Percentiles rank a stretch among this genome's conserved stretches.
Evolutionary conservation across 2,329 filamentous ascomycete species (phyloP).

Genomic region (Phoma sp.): DNA sequence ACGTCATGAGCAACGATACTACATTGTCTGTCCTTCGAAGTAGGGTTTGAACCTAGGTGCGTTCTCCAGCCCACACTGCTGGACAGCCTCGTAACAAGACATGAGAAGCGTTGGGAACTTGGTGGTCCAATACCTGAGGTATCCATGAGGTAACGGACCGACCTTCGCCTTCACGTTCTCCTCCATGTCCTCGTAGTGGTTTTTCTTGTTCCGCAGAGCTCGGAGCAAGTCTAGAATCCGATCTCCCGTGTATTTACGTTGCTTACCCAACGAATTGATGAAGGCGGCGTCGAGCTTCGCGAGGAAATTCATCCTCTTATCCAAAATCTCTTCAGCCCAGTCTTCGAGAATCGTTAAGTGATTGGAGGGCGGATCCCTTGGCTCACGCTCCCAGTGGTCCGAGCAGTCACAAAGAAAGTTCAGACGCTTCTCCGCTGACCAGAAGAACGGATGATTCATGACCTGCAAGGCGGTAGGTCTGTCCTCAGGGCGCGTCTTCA

Average conservation of each 20-base stretch:
- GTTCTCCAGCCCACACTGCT: conserved; percentile 67
- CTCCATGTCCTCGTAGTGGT: conserved; percentile 97
- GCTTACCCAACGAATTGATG: conserved; percentile 87
- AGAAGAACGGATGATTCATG: conserved; percentile 96
- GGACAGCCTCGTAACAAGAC: conserved; percentile 76
- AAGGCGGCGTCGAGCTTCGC: conserved; percentile 77
- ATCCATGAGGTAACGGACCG: conserved; percentile 77
- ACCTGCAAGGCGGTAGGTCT: conserved; percentile 78
- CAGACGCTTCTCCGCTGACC: conserved; percentile 85
- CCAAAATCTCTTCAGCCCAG: conserved; percentile 52
- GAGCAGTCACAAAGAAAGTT: conserved; percentile 95
- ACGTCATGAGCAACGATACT: neutral
- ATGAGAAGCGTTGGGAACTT: conserved; percentile 81
- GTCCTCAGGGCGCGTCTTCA: conserved; percentile 67
- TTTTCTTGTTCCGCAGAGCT: conserved; percentile 92
- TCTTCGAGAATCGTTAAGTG: conserved; percentile 66
- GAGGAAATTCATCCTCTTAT: conserved; percentile 76
- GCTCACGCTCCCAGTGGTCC: conserved; percentile 94
- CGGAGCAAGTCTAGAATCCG: conserved; percentile 85
- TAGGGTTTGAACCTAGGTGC: conserved; percentile 75
- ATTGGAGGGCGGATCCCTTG: conserved; percentile 77
- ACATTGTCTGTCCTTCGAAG: conserved; percentile 53
- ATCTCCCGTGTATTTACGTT: conserved; percentile 89
- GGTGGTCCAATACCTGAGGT: conserved; percentile 81
- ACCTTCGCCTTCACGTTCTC: conserved; percentile 76